Conservation (phyloP, 345 rosid species). For the Erodium maritimum region DNA sequence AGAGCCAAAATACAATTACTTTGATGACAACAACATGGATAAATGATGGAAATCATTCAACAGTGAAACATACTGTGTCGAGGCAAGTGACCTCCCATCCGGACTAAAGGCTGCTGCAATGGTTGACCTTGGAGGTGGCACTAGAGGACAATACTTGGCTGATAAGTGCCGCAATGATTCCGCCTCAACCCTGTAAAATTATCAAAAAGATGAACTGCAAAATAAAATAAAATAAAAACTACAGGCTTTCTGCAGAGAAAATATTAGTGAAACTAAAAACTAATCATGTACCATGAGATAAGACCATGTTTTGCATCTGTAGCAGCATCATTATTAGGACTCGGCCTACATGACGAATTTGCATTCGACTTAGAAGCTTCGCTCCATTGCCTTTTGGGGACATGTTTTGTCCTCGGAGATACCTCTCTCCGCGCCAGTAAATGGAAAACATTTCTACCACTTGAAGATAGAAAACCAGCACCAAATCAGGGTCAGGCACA, state of each 20-base stretch:
- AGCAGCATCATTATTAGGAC: slow-evolving; percentile 27
- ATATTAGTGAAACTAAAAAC: slow-evolving; percentile 6
- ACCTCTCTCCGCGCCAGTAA: slow-evolving; percentile 60
- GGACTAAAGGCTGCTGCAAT: slow-evolving; percentile 83
- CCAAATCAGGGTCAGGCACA: neutral
- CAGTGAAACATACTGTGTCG: slow-evolving; percentile 55
- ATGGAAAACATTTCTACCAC: slow-evolving; percentile 42
- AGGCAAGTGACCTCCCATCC: slow-evolving; percentile 69
- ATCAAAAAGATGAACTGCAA: neutral
- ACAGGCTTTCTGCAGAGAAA: neutral
- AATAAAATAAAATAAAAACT: neutral
- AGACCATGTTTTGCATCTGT: slow-evolving; percentile 52
- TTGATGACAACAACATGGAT: neutral
- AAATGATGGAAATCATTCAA: neutral
- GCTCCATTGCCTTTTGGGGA: slow-evolving; percentile 50
- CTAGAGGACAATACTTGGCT: slow-evolving; percentile 54
- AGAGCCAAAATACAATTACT: neutral
- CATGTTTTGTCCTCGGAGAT: slow-evolving; percentile 44
- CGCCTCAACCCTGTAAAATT: slow-evolving; percentile 50
- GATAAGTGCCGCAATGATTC: slow-evolving; percentile 60
- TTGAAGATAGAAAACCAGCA: slow-evolving; percentile 5
- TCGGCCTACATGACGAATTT: slow-evolving; percentile 16
- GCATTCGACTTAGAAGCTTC: slow-evolving; percentile 11
- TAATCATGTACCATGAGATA: slow-evolving; percentile 45
- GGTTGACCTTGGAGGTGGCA: slow-evolving; percentile 76